Percentiles rank a stretch among this genome's conserved stretches.
Conservation (phyloP, 2,329 filamentous ascomycete species). For the Thielaviopsis euricoi region DNA sequence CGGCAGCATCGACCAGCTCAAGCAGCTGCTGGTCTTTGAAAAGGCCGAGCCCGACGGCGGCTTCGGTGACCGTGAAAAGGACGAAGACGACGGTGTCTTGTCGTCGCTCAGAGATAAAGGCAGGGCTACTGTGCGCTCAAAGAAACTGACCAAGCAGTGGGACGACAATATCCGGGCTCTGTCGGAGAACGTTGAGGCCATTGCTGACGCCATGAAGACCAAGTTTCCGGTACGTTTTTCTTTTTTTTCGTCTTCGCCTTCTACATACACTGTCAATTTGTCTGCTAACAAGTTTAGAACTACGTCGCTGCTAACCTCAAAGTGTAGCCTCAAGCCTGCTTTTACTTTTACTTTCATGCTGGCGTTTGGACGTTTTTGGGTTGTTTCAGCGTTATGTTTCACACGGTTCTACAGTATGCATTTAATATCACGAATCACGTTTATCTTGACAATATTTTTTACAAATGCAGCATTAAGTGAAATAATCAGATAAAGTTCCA, state of each 20-base stretch:
- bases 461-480: too few species aligned
- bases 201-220: conserved; percentile 64
- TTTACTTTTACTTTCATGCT: too few species aligned
- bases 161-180: conserved; percentile 75
- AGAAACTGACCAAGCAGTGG: conserved; percentile 67
- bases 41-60: conserved; percentile 37
- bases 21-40: conserved; percentile 76
- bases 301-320: too few species aligned
- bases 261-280: neutral
- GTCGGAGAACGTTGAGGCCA: conserved; percentile 77
- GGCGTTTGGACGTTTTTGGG: too few species aligned
- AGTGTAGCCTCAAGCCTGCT: too few species aligned
- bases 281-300: too few species aligned
- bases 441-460: too few species aligned
- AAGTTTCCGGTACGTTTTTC: conserved; percentile 48
- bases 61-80: neutral
- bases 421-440: too few species aligned
- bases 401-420: too few species aligned
- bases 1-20: conserved; percentile 88
- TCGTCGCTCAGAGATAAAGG: conserved; percentile 52
- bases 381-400: too few species aligned
- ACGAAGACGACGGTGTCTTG: conserved; percentile 1
- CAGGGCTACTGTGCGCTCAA: conserved; percentile 45
- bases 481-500: too few species aligned
- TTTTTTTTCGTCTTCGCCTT: conserved; percentile 12